phyloP scores from a whole-genome alignment of 108 stramenopile species.

The Pseudonitzschia multiseries region DNA sequence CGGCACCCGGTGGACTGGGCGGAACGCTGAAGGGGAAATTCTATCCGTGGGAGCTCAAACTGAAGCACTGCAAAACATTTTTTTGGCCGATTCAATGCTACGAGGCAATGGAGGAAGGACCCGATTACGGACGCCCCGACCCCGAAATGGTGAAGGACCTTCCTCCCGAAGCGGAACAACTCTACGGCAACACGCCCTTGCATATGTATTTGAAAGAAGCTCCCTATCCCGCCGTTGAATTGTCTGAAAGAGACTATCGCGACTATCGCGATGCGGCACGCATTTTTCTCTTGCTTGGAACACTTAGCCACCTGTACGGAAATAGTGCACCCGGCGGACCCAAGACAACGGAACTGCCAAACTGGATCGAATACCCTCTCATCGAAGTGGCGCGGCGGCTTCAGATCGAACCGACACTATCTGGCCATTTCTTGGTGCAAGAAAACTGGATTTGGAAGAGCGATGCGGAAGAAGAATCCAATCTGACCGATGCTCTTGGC shows the following conservation, averaged over 20 bases:
- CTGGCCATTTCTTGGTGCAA: constrained; percentile 32
- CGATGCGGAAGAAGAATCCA: background rate
- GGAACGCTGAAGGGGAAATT: constrained; percentile 31
- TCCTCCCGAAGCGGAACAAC: constrained; percentile 25
- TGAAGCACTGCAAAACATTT: constrained; percentile 5
- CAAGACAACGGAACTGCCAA: constrained; percentile 16
- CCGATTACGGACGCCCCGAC: constrained; percentile 17
- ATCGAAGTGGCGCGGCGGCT: constrained; percentile 25
- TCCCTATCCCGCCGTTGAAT: constrained; percentile 14
- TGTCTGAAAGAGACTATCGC: constrained; percentile 19
- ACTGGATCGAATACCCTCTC: constrained; percentile 38
- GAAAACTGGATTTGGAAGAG: constrained; percentile 36
- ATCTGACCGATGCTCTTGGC: background rate
- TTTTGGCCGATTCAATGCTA: constrained; percentile 37
- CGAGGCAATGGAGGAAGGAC: constrained; percentile 29
- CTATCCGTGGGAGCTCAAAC: constrained; percentile 32
- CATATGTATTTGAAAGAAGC: constrained; percentile 22
- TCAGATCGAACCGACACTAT: constrained; percentile 29
- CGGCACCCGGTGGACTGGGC: constrained; percentile 31
- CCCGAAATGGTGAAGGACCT: constrained; percentile 15
- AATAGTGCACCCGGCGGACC: constrained; percentile 18
- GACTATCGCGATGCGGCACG: constrained; percentile 29
- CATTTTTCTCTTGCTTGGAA: constrained; percentile 34
- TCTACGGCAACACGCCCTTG: constrained; percentile 32
- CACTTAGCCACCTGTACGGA: constrained; percentile 33